phyloP scores from a whole-genome alignment of 345 rosid genomes.

The Balakata baccata region DNA sequence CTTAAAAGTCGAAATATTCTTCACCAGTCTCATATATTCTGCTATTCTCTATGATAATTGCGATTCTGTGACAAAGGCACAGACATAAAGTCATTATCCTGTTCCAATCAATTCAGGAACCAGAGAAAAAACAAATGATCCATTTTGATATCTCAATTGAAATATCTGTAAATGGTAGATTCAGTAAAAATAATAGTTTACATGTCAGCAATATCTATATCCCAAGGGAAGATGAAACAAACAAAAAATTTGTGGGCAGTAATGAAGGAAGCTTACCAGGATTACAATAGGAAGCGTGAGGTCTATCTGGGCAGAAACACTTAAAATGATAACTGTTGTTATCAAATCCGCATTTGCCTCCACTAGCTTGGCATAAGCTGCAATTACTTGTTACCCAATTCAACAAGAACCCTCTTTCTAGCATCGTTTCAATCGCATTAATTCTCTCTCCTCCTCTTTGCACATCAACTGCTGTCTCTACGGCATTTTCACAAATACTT shows the following conservation, averaged over 20 bases:
- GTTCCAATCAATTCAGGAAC: too few relatives aligned
- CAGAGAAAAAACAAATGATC: too few relatives aligned
- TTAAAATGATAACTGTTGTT: conserved; percentile 13
- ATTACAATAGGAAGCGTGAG: conserved; percentile 31
- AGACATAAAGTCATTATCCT: too few relatives aligned
- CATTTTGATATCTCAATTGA: too few relatives aligned
- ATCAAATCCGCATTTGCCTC: conserved; percentile 54
- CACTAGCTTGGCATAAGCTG: conserved; percentile 31
- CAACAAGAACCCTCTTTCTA: conserved; percentile 40
- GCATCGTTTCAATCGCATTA: not conserved
- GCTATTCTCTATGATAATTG: too few relatives aligned
- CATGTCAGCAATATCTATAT: too few relatives aligned
- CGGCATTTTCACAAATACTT: conserved; percentile 14
- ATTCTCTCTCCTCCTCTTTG: not conserved
- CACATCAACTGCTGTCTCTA: conserved; percentile 27
- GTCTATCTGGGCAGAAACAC: conserved; percentile 54
- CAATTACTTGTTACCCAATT: conserved; percentile 47
- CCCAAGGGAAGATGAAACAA: not conserved
- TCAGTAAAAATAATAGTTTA: too few relatives aligned
- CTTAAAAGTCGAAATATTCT: too few relatives aligned
- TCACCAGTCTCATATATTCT: too few relatives aligned
- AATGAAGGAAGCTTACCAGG: conserved; percentile 20
- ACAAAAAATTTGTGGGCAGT: not conserved
- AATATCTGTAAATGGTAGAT: too few relatives aligned
- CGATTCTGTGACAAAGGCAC: too few relatives aligned